Evolutionary conservation across 129 eudicot genomes (phyloP).

Genomic region (Centella asiatica): DNA sequence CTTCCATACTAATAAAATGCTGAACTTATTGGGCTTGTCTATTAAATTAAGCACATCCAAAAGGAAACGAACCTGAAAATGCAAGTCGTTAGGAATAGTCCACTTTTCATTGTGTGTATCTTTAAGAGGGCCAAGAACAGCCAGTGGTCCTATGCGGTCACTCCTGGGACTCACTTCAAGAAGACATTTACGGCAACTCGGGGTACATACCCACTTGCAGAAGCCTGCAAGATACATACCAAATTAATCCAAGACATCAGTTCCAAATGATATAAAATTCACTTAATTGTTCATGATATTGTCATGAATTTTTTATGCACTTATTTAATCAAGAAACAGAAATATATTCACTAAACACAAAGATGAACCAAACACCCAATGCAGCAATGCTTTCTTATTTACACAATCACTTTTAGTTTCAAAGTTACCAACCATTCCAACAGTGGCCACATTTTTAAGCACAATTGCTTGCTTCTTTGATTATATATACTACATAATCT

Average conservation of each 20-base stretch:
- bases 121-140: constrained; percentile 47
- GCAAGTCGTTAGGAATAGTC: constrained; percentile 37
- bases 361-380: neutral
- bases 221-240: constrained; percentile 26
- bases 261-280: neutral
- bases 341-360: neutral
- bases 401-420: too few relatives aligned
- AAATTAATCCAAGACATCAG: neutral
- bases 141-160: constrained; percentile 73
- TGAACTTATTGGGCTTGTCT: neutral
- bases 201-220: constrained; percentile 57
- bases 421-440: too few relatives aligned
- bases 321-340: neutral
- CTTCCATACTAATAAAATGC: neutral
- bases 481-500: neutral
- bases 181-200: constrained; percentile 41
- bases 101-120: constrained; percentile 31
- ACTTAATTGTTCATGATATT: neutral
- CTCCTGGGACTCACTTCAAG: constrained; percentile 44
- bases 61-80: constrained; percentile 48
- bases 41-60: neutral
- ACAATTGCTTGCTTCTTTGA: too few relatives aligned
- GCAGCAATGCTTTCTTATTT: neutral
- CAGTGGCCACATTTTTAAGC: too few relatives aligned
- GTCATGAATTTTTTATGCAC: neutral